phyloP scores from a whole-genome alignment of 192 early-diverging fungal genomes.

The Backusella tarrabulga region DNA sequence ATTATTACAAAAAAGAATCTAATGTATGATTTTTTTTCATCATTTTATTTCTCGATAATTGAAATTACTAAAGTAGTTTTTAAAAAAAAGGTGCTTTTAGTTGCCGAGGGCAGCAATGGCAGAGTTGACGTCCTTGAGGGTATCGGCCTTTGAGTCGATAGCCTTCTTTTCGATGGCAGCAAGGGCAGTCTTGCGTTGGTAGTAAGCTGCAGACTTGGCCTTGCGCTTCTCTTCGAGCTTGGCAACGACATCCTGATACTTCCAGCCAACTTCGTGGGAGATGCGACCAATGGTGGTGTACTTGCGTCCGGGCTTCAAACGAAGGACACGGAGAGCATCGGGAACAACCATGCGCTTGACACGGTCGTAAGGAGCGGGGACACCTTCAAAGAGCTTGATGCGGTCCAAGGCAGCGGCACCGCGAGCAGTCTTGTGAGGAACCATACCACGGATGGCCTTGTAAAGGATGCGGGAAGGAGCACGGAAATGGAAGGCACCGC shows the following conservation, averaged over 20 bases:
- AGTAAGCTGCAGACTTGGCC: constrained; percentile 89
- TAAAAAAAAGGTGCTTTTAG: constrained; percentile 35
- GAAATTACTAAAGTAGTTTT: constrained; percentile 1
- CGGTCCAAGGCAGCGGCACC: constrained; percentile 96
- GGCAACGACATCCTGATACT: constrained; percentile 96
- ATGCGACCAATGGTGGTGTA: constrained; percentile 94
- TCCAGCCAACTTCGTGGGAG: constrained; percentile 98
- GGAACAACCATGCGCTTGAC: constrained; percentile 98
- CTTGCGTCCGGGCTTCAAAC: constrained; percentile 97
- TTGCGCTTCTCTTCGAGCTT: constrained; percentile 99
- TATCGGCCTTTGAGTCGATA: constrained; percentile 47
- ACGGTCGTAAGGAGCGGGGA: constrained; percentile 96
- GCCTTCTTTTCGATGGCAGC: constrained; percentile 37
- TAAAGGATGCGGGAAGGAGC: constrained; percentile 97
- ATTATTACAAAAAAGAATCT: background rate
- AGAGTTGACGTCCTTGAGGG: constrained; percentile 57
- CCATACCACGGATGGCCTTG: constrained; percentile 97
- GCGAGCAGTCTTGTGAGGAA: constrained; percentile 99
- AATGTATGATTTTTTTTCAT: background rate
- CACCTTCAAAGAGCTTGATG: constrained; percentile 99
- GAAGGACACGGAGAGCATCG: constrained; percentile 94
- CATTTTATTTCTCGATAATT: background rate
- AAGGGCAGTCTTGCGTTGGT: constrained; percentile 82
- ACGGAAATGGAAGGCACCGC: constrained; percentile 99
- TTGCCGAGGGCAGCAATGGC: constrained; percentile 56